Base-by-base conservation (phyloP, 1,139 yeast genomes). In the Arxiozyma telluris region DNA sequence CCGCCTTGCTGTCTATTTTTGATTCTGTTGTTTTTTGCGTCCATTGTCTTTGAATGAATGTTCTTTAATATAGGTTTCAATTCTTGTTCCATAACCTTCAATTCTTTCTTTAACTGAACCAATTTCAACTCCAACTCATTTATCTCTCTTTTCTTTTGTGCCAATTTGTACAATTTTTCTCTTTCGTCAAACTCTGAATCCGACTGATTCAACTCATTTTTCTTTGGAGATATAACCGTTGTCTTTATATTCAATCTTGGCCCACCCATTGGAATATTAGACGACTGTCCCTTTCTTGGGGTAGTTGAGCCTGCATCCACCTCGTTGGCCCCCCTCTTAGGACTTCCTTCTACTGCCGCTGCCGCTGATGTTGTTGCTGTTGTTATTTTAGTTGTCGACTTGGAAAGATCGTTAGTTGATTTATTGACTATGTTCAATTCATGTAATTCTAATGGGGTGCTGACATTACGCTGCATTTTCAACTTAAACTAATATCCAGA, bases 111-210 rank as follows among this genome's bases (percentile, higher is more conserved):
- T 2, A 76, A 70, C 9, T 53, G 48, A 6, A 61, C 61, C 50
- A 77, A 59, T 48, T 71, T 70, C 11, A 68, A 62, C 54, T 69
- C 73, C 41, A 75, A 57, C 51, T 76, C 80, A 34, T 71, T 54
- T 2, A 76, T 72, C 44, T 70, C 72, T 57, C 80, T 69, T 58
- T 76, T 77, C 57, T 76, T 76, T 1, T 76, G 58, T 0, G 81
- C 80, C 50, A 76, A 58, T 44, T 67, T 61, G 54, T 65, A 71
- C 18, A 75, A 59, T 15, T 74, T 20, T 11, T 59, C 58, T 18
- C 55, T 53, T n/a, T 54, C 49, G 21, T 53, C 53, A 8, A 25
- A 27, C 18, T 18, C 43, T 20, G 23, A 44, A 41, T 44, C 38
- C 17, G 18, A 25, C 21, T 44, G 27, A 44, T 18, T 20, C 12